Evolutionary conservation across 768 basidiomycete species (phyloP).

Genomic region (Mycena chlorophos): DNA sequence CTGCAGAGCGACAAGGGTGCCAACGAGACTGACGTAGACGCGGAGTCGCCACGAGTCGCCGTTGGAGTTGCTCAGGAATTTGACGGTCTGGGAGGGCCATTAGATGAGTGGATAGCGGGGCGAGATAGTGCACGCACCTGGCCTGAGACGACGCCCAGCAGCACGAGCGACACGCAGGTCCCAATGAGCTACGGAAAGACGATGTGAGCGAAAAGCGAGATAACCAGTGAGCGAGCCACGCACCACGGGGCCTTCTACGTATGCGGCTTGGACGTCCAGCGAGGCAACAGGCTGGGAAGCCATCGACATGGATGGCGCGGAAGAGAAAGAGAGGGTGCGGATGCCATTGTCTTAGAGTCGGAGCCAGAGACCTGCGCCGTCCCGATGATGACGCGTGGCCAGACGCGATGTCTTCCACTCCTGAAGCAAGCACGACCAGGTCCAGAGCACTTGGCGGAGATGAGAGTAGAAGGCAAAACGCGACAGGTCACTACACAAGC

Average conservation of each 20-base stretch:
- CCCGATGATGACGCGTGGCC: no score
- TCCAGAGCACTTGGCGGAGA: no score
- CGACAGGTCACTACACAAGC: no score
- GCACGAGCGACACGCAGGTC: background rate
- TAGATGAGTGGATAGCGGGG: background rate
- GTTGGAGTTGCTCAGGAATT: background rate
- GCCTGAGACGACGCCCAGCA: background rate
- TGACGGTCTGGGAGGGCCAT: background rate
- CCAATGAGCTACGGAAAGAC: background rate
- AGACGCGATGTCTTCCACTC: no score
- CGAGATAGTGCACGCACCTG: background rate
- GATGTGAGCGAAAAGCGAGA: background rate
- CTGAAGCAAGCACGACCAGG: no score
- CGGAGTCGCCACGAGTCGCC: background rate
- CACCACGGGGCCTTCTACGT: background rate
- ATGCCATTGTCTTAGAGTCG: no score
- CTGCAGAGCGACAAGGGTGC: background rate
- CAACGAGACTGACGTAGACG: background rate
- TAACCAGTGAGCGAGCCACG: background rate
- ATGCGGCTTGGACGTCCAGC: background rate
- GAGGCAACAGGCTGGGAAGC: background rate
- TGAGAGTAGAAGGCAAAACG: no score
- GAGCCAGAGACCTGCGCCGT: no score
- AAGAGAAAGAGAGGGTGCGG: background rate
- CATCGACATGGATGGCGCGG: background rate